phyloP scores from a whole-genome alignment of 2,329 filamentous ascomycete genomes.

The Blumeriella jaapii region DNA sequence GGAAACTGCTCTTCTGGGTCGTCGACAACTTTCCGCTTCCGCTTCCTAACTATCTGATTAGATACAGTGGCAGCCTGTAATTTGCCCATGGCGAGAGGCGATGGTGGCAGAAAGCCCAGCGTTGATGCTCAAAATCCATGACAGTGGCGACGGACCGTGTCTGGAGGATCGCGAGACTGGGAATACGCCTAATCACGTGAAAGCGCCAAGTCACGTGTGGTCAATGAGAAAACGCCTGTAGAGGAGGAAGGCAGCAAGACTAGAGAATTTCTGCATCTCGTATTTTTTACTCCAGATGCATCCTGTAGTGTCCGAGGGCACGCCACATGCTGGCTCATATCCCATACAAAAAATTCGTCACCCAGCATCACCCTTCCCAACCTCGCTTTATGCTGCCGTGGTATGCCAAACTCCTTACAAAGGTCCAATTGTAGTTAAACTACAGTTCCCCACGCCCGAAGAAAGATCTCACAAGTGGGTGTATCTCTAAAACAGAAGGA shows the following conservation, averaged over 20 bases:
- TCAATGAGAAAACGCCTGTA: too few relatives aligned
- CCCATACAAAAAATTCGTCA: not conserved
- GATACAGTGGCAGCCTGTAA: constrained; percentile 37
- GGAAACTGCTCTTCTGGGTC: constrained; percentile 10
- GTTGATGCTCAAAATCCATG: too few relatives aligned
- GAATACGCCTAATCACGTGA: not conserved
- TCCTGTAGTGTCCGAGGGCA: not conserved
- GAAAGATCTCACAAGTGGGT: constrained; percentile 11
- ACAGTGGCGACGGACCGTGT: too few relatives aligned
- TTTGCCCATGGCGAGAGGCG: constrained; percentile 19
- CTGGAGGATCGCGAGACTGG: constrained; percentile 1
- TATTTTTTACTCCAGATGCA: not conserved
- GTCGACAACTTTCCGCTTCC: constrained; percentile 28
- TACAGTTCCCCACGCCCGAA: constrained; percentile 5
- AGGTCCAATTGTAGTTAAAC: constrained; percentile 8
- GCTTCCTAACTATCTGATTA: constrained; percentile 30
- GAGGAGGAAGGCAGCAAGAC: too few relatives aligned
- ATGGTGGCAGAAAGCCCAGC: too few relatives aligned
- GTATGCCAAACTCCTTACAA: constrained; percentile 22
- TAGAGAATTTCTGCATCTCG: too few relatives aligned
- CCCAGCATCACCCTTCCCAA: constrained; percentile 27
- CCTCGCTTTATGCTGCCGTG: constrained; percentile 20
- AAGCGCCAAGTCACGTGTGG: too few relatives aligned
- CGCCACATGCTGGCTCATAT: not conserved
- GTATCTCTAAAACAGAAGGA: constrained; percentile 20